Base-by-base conservation (phyloP, 139 green algal genomes). In the Chlorokybus atmophyticus region DNA sequence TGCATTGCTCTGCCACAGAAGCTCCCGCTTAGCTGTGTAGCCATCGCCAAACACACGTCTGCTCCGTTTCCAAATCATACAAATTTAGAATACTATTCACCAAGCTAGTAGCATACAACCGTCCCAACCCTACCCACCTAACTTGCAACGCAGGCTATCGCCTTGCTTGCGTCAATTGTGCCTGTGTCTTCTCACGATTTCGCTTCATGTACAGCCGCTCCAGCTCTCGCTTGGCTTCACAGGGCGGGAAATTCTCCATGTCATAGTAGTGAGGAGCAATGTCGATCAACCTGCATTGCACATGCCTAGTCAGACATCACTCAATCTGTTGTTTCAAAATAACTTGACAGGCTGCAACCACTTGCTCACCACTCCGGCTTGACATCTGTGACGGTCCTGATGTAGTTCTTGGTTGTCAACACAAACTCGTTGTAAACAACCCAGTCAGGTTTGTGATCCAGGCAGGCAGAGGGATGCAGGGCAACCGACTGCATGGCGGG, bases 361-460 rank as follows among this genome's bases (percentile, higher is more conserved):
- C 32, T 52, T 2, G 50, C 40, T 8, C 14, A 62, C 92, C 92
- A 98, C 66, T 96, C 83, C 39, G 87, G 91, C 66, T 88, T 85
- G 62, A 97, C 82, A 51, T 94, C 85, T 0, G 78, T 86, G 30
- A 84, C 80, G 2, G 82, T 93, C 59, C 91, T 78, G 57, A 98
- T 96, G 76, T 95, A 98, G 75, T 98, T 96, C 53, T 82, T 81
- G 21, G 69, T 84, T 17, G 91, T 98, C 40, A 98, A 73, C 57
- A 98, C 91, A 81, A 98, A 98, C 70, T 98, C 91, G 52, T 98
- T 87, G 75, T 98, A 98, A 61, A 97, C 47, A 30, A 86, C 87
- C 88, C 89, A 97, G 71, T 98, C 88, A 2, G 91, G 91, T 72
- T 98, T 95, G 61, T 84, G 77, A 41, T 93, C 79, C 29, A 97